Base-by-base conservation (phyloP, 108 stramenopile genomes). In the Skeletonema tropicum region DNA sequence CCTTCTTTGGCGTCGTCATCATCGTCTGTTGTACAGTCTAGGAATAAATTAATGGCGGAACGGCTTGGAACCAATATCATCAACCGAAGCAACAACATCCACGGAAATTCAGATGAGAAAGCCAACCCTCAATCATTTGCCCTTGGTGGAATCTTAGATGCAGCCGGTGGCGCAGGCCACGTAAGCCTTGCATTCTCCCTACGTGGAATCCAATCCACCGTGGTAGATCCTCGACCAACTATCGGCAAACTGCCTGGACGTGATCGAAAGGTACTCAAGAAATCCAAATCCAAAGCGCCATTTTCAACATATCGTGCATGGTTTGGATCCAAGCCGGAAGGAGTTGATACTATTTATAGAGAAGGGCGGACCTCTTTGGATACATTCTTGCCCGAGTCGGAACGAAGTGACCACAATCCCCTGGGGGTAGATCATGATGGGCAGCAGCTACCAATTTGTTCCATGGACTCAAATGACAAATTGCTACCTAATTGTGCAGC, bases 161-260 rank as follows among this genome's bases (percentile, higher is more conserved):
- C 79, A 2, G 94, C 94, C 1, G 94, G 94, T 26, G 94, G 94
- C 41, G 88, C 84, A 13, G 94, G 94, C 29, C 87, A 93, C 60
- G 83, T 96, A 9, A 89, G 87, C 55, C 90, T 95, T 85, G 71
- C 76, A 21, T 71, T 93, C 4, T 77, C 87, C 46, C 60, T 96
- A 62, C 36, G 64, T 33, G 92, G 89, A 2, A 61, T 96, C 13
- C 64, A 76, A n/a, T 81, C 85, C 17, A 91, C 90, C 11, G 86
- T 96, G 5, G 75, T 96, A 11, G 94, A 96, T 68, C 90, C 94
- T 5, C 80, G 94, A 32, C 30, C 71, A 29, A 77, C 64, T 15
- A 86, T 92, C 10, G 90, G 90, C 6, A 86, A 87, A 58, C 69
- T 96, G 25, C 87, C 89, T 2, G 74, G 80, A 30, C 68, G 88